phyloP scores from a whole-genome alignment of 768 basidiomycete species.

The Kwoniella sp. region DNA sequence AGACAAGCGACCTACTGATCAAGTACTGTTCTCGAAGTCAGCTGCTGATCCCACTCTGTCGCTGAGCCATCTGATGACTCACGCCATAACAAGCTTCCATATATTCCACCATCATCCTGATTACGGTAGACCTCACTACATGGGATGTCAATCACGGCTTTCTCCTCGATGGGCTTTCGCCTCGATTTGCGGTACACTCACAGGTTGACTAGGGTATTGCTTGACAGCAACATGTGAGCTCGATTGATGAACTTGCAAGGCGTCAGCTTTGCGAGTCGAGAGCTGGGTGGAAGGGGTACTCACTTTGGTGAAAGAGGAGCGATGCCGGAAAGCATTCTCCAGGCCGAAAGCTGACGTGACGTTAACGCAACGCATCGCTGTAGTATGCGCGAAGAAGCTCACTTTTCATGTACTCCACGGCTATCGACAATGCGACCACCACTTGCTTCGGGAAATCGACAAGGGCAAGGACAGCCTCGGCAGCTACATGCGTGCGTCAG shows the following conservation, averaged over 20 bases:
- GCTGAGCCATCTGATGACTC: constrained; percentile 8
- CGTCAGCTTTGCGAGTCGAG: constrained; percentile 41
- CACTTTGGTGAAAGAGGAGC: constrained; percentile 68
- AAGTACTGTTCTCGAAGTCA: constrained; percentile 60
- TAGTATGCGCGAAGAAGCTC: constrained; percentile 41
- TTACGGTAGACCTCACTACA: constrained; percentile 85
- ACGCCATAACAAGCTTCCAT: constrained; percentile 75
- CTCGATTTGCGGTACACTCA: constrained; percentile 46
- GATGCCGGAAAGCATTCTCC: constrained; percentile 74
- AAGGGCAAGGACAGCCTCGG: constrained; percentile 40
- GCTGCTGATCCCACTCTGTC: not conserved
- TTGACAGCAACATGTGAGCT: constrained; percentile 82
- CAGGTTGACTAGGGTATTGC: constrained; percentile 83
- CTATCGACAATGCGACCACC: constrained; percentile 44
- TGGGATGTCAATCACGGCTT: not conserved
- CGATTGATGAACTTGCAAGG: constrained; percentile 65
- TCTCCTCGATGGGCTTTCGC: not conserved
- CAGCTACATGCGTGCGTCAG: constrained; percentile 24
- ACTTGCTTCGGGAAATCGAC: constrained; percentile 53
- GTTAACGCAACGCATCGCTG: too few species aligned
- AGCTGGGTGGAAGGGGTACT: not conserved
- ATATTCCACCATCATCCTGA: constrained; percentile 72
- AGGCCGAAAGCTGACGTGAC: constrained; percentile 67
- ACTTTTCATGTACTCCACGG: constrained; percentile 53
- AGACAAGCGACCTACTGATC: constrained; percentile 61